Conservation (phyloP, 768 basidiomycete species). For the Pulveroboletus sp. region DNA sequence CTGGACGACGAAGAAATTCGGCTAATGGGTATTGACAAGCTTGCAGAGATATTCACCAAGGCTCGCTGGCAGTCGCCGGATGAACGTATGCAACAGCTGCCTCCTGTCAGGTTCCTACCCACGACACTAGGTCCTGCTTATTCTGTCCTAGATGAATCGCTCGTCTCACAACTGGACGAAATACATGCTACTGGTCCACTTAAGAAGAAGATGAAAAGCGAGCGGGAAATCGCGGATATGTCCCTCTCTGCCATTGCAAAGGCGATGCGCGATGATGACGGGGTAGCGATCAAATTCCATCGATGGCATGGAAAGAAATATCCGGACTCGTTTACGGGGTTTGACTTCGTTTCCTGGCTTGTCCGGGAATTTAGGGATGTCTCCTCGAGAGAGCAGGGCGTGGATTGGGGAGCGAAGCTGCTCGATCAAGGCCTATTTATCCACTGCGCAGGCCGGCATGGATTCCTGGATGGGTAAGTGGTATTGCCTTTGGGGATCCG, state of each 20-base stretch:
- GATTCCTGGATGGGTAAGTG: slow-evolving; percentile 81
- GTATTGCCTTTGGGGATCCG: not conserved
- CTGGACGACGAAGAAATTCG: slow-evolving; percentile 85
- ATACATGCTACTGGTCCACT: slow-evolving; percentile 72
- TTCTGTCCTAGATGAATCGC: slow-evolving; percentile 70
- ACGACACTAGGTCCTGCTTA: slow-evolving; percentile 81
- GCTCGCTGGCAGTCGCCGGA: slow-evolving; percentile 68
- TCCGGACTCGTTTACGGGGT: slow-evolving; percentile 82
- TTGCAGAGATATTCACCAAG: slow-evolving; percentile 83
- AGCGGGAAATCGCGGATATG: slow-evolving; percentile 66
- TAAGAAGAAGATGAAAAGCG: slow-evolving; percentile 76
- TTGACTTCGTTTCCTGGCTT: slow-evolving; percentile 88
- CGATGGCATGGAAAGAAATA: slow-evolving; percentile 77
- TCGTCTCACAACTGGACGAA: slow-evolving; percentile 78
- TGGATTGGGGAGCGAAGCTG: slow-evolving; percentile 73
- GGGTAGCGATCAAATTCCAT: slow-evolving; percentile 77
- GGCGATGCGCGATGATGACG: slow-evolving; percentile 82
- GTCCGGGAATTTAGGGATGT: slow-evolving; percentile 89
- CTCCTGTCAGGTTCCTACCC: slow-evolving; percentile 71
- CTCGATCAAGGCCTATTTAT: slow-evolving; percentile 82
- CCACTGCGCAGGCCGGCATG: slow-evolving; percentile 73
- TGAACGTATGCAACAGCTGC: slow-evolving; percentile 36
- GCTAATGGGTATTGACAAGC: slow-evolving; percentile 84
- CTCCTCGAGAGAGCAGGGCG: slow-evolving; percentile 71
- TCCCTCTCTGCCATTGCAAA: slow-evolving; percentile 62